A percentile compares a stretch with the other conserved stretches of the same genome.
Conservation (phyloP, 176 grass and related monocot species). For the Musa beccarii region DNA sequence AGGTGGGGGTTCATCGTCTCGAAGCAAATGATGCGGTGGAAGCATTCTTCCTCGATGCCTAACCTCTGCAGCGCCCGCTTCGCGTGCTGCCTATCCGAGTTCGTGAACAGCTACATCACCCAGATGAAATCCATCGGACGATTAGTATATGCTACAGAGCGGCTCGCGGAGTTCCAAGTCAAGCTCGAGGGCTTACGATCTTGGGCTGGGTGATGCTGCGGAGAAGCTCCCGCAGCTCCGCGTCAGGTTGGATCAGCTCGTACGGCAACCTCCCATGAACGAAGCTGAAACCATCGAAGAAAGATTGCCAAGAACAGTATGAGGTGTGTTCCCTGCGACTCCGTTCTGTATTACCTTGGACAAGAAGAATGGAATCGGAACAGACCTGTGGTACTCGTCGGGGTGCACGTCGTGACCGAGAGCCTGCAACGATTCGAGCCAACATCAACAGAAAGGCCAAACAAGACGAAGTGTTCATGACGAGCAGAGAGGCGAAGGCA, state of each 20-base stretch:
- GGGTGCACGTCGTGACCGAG: constrained; percentile 71
- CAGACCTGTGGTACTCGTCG: constrained; percentile 86
- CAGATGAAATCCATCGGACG: background rate
- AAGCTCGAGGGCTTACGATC: constrained; percentile 35
- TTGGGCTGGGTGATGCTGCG: constrained; percentile 62
- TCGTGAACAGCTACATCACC: constrained; percentile 68
- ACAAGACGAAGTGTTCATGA: background rate
- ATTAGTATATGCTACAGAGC: too few species aligned
- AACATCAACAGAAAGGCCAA: background rate
- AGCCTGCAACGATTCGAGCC: constrained; percentile 31
- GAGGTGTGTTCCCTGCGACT: background rate
- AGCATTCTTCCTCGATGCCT: constrained; percentile 46
- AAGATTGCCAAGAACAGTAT: background rate
- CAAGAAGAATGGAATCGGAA: background rate
- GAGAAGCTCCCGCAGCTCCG: constrained; percentile 37
- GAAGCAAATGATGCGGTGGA: constrained; percentile 76
- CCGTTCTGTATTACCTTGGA: background rate
- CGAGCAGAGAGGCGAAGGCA: background rate
- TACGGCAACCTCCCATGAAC: constrained; percentile 84
- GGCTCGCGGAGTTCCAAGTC: too few species aligned
- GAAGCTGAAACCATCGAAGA: constrained; percentile 33
- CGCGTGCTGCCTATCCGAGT: constrained; percentile 77
- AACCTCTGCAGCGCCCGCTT: constrained; percentile 46
- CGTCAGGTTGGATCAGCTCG: constrained; percentile 46
- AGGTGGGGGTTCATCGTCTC: constrained; percentile 94